Evolutionary conservation across 495 filamentous ascomycete genomes (phyloP).

Genomic region (Aspergillus avenaceus): DNA sequence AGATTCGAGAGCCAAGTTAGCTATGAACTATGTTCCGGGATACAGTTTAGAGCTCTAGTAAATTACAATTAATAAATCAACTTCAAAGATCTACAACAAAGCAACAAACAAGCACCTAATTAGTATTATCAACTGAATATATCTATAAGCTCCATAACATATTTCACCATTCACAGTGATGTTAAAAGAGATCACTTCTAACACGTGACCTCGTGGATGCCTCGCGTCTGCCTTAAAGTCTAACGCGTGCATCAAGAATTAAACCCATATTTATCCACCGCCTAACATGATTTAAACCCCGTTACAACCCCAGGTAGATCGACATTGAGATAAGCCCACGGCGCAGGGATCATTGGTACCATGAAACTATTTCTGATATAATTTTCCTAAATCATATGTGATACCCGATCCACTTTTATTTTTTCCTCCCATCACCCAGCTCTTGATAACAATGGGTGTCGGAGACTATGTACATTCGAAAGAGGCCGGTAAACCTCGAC

Average conservation of each 20-base stretch:
- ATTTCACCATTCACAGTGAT: no score
- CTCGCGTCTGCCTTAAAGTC: constrained; percentile 18
- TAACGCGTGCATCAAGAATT: constrained; percentile 12
- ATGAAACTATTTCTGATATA: not conserved
- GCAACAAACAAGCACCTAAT: no score
- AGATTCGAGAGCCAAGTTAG: no score
- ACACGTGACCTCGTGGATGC: constrained; percentile 43
- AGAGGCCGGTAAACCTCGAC: constrained; percentile 32
- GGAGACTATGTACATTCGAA: constrained; percentile 44
- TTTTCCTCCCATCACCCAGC: not conserved
- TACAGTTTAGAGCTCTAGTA: no score
- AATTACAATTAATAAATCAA: no score
- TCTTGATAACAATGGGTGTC: constrained; percentile 33
- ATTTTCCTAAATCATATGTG: not conserved
- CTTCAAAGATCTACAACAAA: no score
- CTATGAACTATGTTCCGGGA: no score
- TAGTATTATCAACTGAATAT: no score
- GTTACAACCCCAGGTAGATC: not conserved
- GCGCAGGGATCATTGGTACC: not conserved
- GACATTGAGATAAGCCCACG: not conserved
- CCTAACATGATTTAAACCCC: not conserved
- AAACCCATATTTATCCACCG: not conserved
- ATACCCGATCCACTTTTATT: not conserved
- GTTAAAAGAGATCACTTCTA: no score
- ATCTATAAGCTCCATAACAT: no score